Base-by-base conservation (phyloP, 176 grass and related monocot genomes). In the Phoenix dactylifera region DNA sequence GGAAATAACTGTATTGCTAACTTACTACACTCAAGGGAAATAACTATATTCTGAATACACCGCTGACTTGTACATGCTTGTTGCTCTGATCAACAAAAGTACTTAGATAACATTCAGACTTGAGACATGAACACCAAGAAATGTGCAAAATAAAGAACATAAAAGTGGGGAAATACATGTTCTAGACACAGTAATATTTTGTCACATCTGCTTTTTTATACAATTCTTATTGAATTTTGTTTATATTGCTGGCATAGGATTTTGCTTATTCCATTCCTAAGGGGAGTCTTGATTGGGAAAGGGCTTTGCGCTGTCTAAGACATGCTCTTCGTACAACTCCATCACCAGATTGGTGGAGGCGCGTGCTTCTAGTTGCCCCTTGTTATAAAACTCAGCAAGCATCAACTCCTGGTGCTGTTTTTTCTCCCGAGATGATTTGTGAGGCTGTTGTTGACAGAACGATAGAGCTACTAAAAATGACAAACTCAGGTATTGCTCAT, bases 311-410 rank as follows among this genome's bases (percentile, higher is more conserved):
- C 52, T 97, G 93, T 66, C 80, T 97, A 73, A 83, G 93, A 67
- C 93, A 97, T 80, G 93, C 93, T 60, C 81, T 97, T 72, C 72
- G 79, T 22, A 90, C 93, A 79, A 91, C 81, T 59, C 93, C 93
- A 72, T 97, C 93, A 39, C 93, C 87, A 62, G 93, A 97, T 62
- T 97, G 93, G 93, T 97, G 93, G 93, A 91, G 93, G 57, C 93
- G 87, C 60, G 84, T 88, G 66, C 87, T 97, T 80, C 78, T 97
- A 63, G 78, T 92, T 73, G 87, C 93, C 30, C 93, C 93, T 72
- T 97, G 93, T 83, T 97, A 97, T 76, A 88, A 85, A 73, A 55
- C 69, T 54, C 68, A 78, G 50, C 91, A 88, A 68, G 66, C 81
- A 60, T 91, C 93, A 72, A 97, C 84, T 28, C 84, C 87, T 67